These are phyloP conservation scores for Hibiscus mutabilis DNA, from an alignment of 345 rosid species.

Conservation along the genomic window DNA sequence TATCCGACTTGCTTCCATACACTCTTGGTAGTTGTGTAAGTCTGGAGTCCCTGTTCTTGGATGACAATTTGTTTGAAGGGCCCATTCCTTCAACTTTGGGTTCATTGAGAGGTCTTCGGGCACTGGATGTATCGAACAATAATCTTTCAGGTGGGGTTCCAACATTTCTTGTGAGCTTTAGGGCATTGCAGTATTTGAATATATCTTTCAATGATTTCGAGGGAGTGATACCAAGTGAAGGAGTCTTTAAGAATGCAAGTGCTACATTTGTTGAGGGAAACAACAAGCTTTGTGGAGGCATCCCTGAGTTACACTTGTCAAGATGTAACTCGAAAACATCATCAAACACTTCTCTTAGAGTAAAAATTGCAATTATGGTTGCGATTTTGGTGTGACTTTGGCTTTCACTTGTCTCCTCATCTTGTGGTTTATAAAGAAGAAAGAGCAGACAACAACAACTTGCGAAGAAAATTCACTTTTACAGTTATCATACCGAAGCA, in stretches of 20 bases:
- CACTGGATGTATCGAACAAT: not conserved
- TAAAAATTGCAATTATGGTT: not conserved
- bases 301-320: slow-evolving; percentile 3
- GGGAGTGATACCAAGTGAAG: slow-evolving; percentile 21
- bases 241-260: slow-evolving; percentile 18
- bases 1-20: not conserved
- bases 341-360: not conserved
- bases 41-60: not conserved
- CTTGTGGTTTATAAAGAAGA: not conserved
- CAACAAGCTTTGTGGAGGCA: slow-evolving; percentile 19
- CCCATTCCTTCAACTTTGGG: not conserved
- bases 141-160: slow-evolving; percentile 18
- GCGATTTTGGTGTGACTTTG: not conserved
- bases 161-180: not conserved
- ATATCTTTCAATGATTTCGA: slow-evolving; percentile 20
- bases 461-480: no score
- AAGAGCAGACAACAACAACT: no score
- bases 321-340: slow-evolving; percentile 10
- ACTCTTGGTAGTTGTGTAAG: not conserved
- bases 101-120: not conserved
- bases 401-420: not conserved
- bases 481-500: no score
- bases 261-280: slow-evolving; percentile 15
- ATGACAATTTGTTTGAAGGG: slow-evolving; percentile 6
- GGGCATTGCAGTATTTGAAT: slow-evolving; percentile 10